These are phyloP conservation scores for Phytophthora lateralis DNA, from an alignment of 352 stramenopile genomes.

Conservation along the genomic window DNA sequence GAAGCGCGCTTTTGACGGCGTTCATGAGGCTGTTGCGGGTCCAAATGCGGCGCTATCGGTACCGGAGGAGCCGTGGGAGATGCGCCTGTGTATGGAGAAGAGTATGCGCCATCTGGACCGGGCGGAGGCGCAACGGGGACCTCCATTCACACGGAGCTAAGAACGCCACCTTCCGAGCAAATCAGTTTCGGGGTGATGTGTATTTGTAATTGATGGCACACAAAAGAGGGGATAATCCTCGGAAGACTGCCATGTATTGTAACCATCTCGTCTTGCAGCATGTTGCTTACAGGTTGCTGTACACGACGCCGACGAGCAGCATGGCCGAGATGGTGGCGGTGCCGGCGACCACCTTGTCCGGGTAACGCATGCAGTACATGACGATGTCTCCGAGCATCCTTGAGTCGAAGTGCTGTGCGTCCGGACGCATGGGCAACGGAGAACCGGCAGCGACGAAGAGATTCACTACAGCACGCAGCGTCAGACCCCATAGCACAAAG, in stretches of 20 bases:
- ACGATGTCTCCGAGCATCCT: slow-evolving; percentile 51
- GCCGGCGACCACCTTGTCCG: slow-evolving; percentile 53
- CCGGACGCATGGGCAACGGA: slow-evolving; percentile 55
- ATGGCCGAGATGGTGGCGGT: slow-evolving; percentile 50
- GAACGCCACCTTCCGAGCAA: slow-evolving; percentile 7
- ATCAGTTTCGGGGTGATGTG: slow-evolving; percentile 29
- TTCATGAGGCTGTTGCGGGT: slow-evolving; percentile 31
- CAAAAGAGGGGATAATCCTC: slow-evolving; percentile 5
- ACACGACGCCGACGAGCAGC: slow-evolving; percentile 47
- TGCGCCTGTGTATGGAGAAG: slow-evolving; percentile 8
- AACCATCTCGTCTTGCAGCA: neutral
- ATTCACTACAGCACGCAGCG: slow-evolving; percentile 67
- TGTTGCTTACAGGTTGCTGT: slow-evolving; percentile 42
- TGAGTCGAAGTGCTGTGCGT: slow-evolving; percentile 67
- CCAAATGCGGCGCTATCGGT: slow-evolving; percentile 26
- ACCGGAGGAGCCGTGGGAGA: slow-evolving; percentile 10
- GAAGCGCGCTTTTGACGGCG: slow-evolving; percentile 16
- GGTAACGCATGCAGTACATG: slow-evolving; percentile 58
- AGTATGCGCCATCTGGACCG: slow-evolving; percentile 2
- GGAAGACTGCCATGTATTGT: slow-evolving; percentile 10
- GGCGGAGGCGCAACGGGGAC: slow-evolving; percentile 20
- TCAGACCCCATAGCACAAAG: slow-evolving; percentile 88
- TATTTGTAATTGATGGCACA: slow-evolving; percentile 17
- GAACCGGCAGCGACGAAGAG: slow-evolving; percentile 47
- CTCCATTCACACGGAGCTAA: slow-evolving; percentile 21